phyloP scores from a whole-genome alignment of 83 land plant genomes.

The Picea abies region DNA sequence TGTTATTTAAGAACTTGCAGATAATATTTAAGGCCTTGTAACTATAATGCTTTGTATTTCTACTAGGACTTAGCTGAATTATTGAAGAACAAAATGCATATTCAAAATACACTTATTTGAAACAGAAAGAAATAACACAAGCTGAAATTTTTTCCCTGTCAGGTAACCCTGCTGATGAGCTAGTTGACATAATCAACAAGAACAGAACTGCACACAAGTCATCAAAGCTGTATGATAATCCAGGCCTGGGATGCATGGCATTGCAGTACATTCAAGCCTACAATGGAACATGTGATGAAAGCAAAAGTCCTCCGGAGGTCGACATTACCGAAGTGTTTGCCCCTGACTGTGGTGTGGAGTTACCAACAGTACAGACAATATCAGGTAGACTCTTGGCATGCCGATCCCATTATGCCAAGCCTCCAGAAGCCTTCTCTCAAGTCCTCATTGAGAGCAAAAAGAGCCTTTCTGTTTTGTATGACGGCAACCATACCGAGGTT shows the following conservation, averaged over 20 bases:
- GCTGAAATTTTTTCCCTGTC: too few species aligned
- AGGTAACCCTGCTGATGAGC: slow-evolving; percentile 74
- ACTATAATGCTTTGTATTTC: too few species aligned
- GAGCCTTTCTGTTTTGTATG: slow-evolving; percentile 33
- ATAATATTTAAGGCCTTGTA: too few species aligned
- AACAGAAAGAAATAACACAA: too few species aligned
- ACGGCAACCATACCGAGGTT: slow-evolving; percentile 45
- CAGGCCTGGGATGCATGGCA: slow-evolving; percentile 84
- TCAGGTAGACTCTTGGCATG: slow-evolving; percentile 63
- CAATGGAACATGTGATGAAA: slow-evolving; percentile 45
- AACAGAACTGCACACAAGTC: slow-evolving; percentile 57
- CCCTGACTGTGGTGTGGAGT: slow-evolving; percentile 76
- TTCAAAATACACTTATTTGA: too few species aligned
- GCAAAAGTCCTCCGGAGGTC: slow-evolving; percentile 41
- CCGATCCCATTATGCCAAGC: slow-evolving; percentile 38
- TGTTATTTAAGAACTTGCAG: too few species aligned
- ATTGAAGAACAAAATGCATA: too few species aligned
- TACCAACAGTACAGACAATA: slow-evolving; percentile 60
- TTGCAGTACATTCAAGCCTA: slow-evolving; percentile 53
- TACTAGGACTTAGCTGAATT: too few species aligned
- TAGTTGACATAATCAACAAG: slow-evolving; percentile 51
- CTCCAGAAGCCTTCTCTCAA: slow-evolving; percentile 50
- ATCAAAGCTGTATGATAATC: slow-evolving; percentile 36
- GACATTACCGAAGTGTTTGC: slow-evolving; percentile 68
- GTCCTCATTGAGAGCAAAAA: slow-evolving; percentile 36